A percentile compares a stretch with the other conserved stretches of the same genome.
Evolutionary conservation across 805 yeast species (phyloP).

Genomic region (Pichia ethanolica): DNA sequence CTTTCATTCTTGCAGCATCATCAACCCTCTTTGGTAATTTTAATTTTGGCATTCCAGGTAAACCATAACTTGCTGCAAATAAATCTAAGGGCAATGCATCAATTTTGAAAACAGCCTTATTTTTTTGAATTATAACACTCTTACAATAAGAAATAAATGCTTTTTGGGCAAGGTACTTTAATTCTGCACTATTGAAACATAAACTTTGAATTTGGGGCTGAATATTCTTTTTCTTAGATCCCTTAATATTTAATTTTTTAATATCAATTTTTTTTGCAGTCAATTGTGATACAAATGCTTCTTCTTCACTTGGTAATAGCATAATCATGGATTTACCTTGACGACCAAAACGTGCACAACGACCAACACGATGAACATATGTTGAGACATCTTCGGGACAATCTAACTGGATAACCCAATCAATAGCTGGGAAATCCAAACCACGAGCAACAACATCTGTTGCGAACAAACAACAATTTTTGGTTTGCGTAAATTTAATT

Average conservation of each 20-base stretch:
- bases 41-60: constrained; percentile 94
- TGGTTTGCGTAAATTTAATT: constrained; percentile 66
- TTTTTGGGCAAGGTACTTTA: constrained; percentile 91
- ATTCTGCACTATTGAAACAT: constrained; percentile 84
- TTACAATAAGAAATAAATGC: constrained; percentile 89
- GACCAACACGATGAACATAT: constrained; percentile 85
- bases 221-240: constrained; percentile 64
- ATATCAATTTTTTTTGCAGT: constrained; percentile 59
- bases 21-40: constrained; percentile 46
- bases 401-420: constrained; percentile 91
- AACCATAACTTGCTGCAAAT: constrained; percentile 80
- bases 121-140: constrained; percentile 79
- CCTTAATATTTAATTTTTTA: constrained; percentile 66
- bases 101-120: constrained; percentile 76
- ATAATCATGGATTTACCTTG: constrained; percentile 75
- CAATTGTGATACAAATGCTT: constrained; percentile 61
- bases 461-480: constrained; percentile 75
- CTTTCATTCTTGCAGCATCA: constrained; percentile 32
- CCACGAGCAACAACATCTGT: constrained; percentile 93
- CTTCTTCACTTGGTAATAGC: constrained; percentile 79
- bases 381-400: constrained; percentile 89
- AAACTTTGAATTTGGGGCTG: constrained; percentile 80
- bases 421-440: constrained; percentile 84
- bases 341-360: constrained; percentile 83
- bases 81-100: constrained; percentile 73